Conservation (phyloP, 2,329 filamentous ascomycete genomes). For the Cadophora sp. region DNA sequence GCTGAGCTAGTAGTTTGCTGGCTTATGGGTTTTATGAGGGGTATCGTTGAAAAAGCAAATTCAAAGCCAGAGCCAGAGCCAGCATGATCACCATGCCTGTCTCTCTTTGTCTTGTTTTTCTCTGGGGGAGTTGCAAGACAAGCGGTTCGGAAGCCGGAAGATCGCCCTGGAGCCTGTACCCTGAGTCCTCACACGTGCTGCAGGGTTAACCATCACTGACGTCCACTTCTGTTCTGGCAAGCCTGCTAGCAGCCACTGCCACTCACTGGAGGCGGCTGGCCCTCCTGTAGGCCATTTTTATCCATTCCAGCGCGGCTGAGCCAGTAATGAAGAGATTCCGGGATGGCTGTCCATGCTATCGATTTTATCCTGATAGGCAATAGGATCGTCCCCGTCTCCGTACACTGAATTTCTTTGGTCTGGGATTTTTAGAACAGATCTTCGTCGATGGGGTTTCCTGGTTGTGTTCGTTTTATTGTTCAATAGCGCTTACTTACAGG, state of each 20-base stretch:
- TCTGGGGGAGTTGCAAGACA: constrained; percentile 12
- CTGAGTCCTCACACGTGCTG: constrained; percentile 1
- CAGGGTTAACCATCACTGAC: neutral
- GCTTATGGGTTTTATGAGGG: neutral
- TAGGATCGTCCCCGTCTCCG: constrained; percentile 4
- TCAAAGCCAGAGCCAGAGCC: neutral
- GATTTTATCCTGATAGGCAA: constrained; percentile 7
- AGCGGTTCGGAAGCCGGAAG: constrained; percentile 4
- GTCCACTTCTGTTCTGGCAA: neutral
- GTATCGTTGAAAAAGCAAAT: neutral
- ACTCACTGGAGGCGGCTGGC: too few species aligned
- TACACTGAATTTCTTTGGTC: neutral
- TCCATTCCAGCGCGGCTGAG: neutral
- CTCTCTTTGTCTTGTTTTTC: too few species aligned
- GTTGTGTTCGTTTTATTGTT: constrained; percentile 3
- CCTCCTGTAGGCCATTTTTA: constrained; percentile 1
- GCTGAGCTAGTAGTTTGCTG: neutral
- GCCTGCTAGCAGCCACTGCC: too few species aligned
- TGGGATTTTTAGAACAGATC: neutral
- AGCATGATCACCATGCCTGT: neutral
- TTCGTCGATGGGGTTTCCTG: neutral
- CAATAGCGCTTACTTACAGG: constrained; percentile 3
- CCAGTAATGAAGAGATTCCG: constrained; percentile 8
- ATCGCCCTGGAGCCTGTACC: constrained; percentile 9
- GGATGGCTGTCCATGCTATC: neutral